Evolutionary conservation across 2,329 filamentous ascomycete genomes (phyloP), one percentile per base, ranked within the genome.

Genomic region (Epichloe festucae): DNA sequence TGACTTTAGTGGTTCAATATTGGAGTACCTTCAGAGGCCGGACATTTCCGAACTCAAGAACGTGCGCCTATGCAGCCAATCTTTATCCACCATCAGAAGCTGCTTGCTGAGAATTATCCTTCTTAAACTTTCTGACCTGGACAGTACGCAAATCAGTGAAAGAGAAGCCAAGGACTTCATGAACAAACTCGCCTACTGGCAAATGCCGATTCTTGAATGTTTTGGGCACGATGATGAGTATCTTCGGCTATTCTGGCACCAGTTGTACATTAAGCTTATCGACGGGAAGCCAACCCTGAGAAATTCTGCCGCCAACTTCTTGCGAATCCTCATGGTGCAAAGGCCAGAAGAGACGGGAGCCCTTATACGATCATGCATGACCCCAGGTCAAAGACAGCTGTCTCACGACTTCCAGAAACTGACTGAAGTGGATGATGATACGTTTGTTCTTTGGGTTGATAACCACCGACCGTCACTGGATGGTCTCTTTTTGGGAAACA

Each of bases 141-240:
- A 95, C 48, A 83, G 85, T 36, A 68, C 76, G 1, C 57, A 81
- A 50, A 74, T 72, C 2, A 70, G 76, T 3, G 78, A 85, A 52
- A 64, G 69, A 6, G 82, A 88, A 46, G 81, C 82, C 0, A 76
- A 85, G 27, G 72, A 77, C 0, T 89, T 94, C 53, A 79, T 98
- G 66, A 78, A 87, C 54, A 91, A 89, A 63, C 80, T 98, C 60
- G 81, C 88, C 0, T 97, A 96, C 66, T 98, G 93, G 93, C 93
- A 97, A 65, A 89, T 88, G 19, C 87, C 95, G 17, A 81, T 98
- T 15, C 73, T 98, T 15, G 84, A 83, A 2, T 81, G 84, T 4
- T 81, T 93, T 15, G 85, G 87, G 3, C 75, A 79, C 6, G 89
- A 95, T 44, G 81, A 87, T n/a, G 83, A 88, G 10, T 87, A 87